A percentile compares a stretch with the other conserved stretches of the same genome.
phyloP scores from a whole-genome alignment of 257 asterid species.

The Solanum piurae region DNA sequence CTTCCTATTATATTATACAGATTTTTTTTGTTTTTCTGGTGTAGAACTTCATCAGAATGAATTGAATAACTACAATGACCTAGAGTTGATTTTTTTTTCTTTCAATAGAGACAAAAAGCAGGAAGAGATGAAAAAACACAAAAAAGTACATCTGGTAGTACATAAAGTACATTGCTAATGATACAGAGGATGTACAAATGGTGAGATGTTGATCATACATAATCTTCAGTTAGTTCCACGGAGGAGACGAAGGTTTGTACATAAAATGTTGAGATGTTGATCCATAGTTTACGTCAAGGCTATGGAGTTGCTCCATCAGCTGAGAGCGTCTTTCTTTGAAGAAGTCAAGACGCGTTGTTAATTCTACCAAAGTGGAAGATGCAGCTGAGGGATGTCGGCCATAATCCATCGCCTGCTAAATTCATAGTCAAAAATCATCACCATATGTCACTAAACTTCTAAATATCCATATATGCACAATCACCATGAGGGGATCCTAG shows the following conservation, averaged over 20 bases:
- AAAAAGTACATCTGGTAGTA: not conserved
- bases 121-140: not conserved
- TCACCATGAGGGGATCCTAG: not conserved
- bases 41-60: not conserved
- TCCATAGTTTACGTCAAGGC: slow-evolving; percentile 60
- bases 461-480: not conserved
- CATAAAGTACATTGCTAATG: slow-evolving; percentile 13
- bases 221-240: slow-evolving; percentile 50
- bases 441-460: not conserved
- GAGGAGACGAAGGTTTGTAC: slow-evolving; percentile 71
- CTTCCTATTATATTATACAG: not conserved
- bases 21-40: not conserved
- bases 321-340: slow-evolving; percentile 97
- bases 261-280: slow-evolving; percentile 50
- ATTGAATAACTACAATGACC: not conserved
- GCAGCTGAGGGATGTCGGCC: slow-evolving; percentile 49
- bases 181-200: slow-evolving; percentile 35
- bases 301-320: slow-evolving; percentile 93
- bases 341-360: slow-evolving; percentile 84
- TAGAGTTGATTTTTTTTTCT: not conserved
- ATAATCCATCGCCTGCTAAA: slow-evolving; percentile 43
- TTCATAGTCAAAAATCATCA: not conserved
- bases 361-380: slow-evolving; percentile 71
- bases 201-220: not conserved
- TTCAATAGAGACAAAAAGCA: not conserved